Conservation (phyloP, 2,329 filamentous ascomycete species). For the Huntiella omanensis region DNA sequence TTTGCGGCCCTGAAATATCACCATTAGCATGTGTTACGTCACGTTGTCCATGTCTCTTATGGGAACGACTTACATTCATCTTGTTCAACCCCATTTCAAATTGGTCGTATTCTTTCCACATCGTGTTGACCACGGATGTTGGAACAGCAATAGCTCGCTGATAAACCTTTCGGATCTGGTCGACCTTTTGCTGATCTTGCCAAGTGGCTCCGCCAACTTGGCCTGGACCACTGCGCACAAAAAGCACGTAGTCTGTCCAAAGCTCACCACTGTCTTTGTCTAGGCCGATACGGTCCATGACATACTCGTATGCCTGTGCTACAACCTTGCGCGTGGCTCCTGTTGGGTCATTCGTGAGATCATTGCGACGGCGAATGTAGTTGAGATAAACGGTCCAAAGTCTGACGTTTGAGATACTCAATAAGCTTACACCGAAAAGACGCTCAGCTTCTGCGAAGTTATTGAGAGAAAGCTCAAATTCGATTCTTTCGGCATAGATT, state of each 20-base stretch:
- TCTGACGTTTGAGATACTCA: slow-evolving; percentile 62
- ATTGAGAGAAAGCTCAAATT: slow-evolving; percentile 76
- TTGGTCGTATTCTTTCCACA: slow-evolving; percentile 96
- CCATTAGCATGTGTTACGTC: background rate
- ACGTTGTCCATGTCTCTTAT: background rate
- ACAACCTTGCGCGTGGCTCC: slow-evolving; percentile 64
- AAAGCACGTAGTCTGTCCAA: slow-evolving; percentile 90
- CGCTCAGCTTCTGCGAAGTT: slow-evolving; percentile 64
- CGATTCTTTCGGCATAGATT: slow-evolving; percentile 73
- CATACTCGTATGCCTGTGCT: slow-evolving; percentile 77
- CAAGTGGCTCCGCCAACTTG: slow-evolving; percentile 68
- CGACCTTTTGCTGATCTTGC: slow-evolving; percentile 98
- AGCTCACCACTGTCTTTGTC: slow-evolving; percentile 79
- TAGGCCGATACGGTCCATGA: slow-evolving; percentile 72
- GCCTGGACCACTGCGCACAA: slow-evolving; percentile 75
- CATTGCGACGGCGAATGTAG: slow-evolving; percentile 82
- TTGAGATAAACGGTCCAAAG: slow-evolving; percentile 90
- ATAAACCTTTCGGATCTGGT: slow-evolving; percentile 76
- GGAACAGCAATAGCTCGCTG: slow-evolving; percentile 78
- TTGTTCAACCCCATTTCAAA: slow-evolving; percentile 94
- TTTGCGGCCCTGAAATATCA: slow-evolving; percentile 57
- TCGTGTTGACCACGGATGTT: slow-evolving; percentile 57
- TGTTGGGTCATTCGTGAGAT: slow-evolving; percentile 56
- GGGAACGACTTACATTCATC: slow-evolving; percentile 44
- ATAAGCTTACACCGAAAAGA: slow-evolving; percentile 65